Conservation (phyloP, 495 filamentous ascomycete species). For the Hypoxylon intermedium region DNA sequence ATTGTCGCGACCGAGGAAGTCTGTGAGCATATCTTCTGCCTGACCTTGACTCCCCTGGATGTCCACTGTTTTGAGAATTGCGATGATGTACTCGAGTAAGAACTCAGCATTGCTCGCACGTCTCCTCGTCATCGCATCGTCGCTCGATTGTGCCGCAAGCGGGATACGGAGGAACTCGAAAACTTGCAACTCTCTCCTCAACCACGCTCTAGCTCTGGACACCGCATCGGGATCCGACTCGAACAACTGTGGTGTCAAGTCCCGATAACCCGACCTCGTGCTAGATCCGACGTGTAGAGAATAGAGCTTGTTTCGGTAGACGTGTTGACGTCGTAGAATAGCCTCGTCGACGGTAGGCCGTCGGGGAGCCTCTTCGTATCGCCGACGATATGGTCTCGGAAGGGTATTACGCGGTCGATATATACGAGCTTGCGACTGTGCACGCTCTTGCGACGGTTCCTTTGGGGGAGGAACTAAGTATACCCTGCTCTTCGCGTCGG, state of each 20-base stretch:
- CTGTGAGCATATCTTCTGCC: slow-evolving; percentile 85
- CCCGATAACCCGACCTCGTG: slow-evolving; percentile 73
- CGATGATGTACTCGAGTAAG: slow-evolving; percentile 85
- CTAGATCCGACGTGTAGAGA: slow-evolving; percentile 88
- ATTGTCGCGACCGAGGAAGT: slow-evolving; percentile 82
- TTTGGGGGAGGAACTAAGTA: slow-evolving; percentile 45
- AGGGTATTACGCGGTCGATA: slow-evolving; percentile 1
- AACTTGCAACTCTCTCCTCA: slow-evolving; percentile 86
- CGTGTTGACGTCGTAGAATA: slow-evolving; percentile 70
- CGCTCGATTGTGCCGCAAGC: slow-evolving; percentile 32
- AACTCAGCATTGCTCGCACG: slow-evolving; percentile 84
- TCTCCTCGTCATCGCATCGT: slow-evolving; percentile 46
- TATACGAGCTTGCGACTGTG: slow-evolving; percentile 1
- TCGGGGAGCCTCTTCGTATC: slow-evolving; percentile 28
- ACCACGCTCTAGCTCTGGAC: slow-evolving; percentile 84
- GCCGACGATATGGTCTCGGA: slow-evolving; percentile 25
- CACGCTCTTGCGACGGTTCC: slow-evolving; percentile 17
- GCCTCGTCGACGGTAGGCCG: slow-evolving; percentile 57
- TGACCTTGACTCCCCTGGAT: slow-evolving; percentile 84
- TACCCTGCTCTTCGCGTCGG: slow-evolving; percentile 63
- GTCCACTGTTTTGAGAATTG: slow-evolving; percentile 88
- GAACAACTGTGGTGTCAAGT: slow-evolving; percentile 75
- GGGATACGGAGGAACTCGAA: slow-evolving; percentile 71
- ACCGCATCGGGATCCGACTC: slow-evolving; percentile 68
- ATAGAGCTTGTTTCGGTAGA: slow-evolving; percentile 80